Percentiles rank a stretch among this genome's conserved stretches.
Conservation (phyloP, 331 rosid species). For the Cydonia oblonga region DNA sequence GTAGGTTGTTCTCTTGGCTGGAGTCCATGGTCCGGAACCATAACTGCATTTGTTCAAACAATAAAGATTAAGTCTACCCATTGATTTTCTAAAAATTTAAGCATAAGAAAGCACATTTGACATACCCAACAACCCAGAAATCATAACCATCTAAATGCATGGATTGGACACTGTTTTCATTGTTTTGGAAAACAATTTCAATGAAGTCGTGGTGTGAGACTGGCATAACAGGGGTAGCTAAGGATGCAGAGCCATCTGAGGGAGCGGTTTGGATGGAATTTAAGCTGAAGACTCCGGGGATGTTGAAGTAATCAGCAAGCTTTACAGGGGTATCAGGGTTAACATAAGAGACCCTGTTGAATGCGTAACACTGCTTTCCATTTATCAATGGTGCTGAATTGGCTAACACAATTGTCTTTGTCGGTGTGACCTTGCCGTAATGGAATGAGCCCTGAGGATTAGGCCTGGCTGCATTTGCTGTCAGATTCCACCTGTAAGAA, state of each 20-base stretch:
- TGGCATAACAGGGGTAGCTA: constrained; percentile 54
- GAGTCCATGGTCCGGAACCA: constrained; percentile 68
- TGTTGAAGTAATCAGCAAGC: constrained; percentile 94
- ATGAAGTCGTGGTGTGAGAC: constrained; percentile 66
- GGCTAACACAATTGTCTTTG: constrained; percentile 52
- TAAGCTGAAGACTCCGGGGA: constrained; percentile 58
- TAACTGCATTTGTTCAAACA: constrained; percentile 36
- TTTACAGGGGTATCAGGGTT: constrained; percentile 85
- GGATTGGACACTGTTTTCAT: constrained; percentile 69
- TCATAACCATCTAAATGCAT: constrained; percentile 96
- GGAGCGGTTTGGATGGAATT: constrained; percentile 50
- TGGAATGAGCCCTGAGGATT: constrained; percentile 98
- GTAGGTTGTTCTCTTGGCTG: constrained; percentile 46
- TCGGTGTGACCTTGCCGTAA: constrained; percentile 65
- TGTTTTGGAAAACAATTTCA: constrained; percentile 86
- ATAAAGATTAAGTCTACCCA: background rate
- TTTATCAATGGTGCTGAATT: constrained; percentile 68
- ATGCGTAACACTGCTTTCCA: constrained; percentile 72
- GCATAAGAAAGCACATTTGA: background rate
- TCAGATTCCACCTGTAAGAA: constrained; percentile 79
- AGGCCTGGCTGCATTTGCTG: constrained; percentile 99
- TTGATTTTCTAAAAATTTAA: background rate
- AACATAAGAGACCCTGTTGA: constrained; percentile 63
- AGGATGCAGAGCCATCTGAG: constrained; percentile 36
- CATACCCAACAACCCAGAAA: constrained; percentile 95